Conservation (phyloP, 805 yeast genomes). For the Ogataea methylovora region DNA sequence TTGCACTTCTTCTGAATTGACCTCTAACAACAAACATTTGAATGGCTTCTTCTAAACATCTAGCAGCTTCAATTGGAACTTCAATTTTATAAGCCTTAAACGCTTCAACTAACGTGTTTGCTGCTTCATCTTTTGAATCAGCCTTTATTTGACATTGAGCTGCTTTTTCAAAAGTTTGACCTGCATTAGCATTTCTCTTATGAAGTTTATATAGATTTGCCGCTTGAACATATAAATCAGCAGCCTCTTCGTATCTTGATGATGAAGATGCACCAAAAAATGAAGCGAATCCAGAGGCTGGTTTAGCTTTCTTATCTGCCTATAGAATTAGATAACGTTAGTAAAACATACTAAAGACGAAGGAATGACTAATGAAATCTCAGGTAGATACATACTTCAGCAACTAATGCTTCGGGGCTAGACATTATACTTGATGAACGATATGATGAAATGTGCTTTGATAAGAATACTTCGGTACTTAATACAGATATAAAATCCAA, state of each 20-base stretch:
- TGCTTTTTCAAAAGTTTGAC: constrained; percentile 78
- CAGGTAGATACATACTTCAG: constrained; percentile 20
- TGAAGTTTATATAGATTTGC: constrained; percentile 82
- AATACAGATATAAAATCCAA: too few relatives aligned
- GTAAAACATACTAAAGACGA: background rate
- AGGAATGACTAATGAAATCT: too few relatives aligned
- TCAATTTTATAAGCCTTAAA: constrained; percentile 76
- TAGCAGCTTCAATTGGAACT: constrained; percentile 70
- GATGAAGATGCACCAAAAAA: constrained; percentile 58
- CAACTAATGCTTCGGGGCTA: constrained; percentile 24
- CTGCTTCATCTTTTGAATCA: constrained; percentile 82
- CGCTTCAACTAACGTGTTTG: constrained; percentile 83
- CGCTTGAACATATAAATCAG: constrained; percentile 84
- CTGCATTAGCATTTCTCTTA: constrained; percentile 70
- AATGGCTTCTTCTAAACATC: constrained; percentile 69
- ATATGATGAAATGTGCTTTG: too few relatives aligned
- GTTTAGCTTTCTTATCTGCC: constrained; percentile 67
- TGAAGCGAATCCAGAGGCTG: constrained; percentile 65
- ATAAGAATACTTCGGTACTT: too few relatives aligned
- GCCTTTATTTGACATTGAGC: constrained; percentile 72
- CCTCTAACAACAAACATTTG: constrained; percentile 83
- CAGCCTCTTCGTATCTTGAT: constrained; percentile 80
- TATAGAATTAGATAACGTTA: constrained; percentile 11
- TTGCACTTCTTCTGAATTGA: constrained; percentile 94
- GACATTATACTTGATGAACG: too few relatives aligned